Conservation (phyloP, 768 basidiomycete species). For the Lentinula boryana region DNA sequence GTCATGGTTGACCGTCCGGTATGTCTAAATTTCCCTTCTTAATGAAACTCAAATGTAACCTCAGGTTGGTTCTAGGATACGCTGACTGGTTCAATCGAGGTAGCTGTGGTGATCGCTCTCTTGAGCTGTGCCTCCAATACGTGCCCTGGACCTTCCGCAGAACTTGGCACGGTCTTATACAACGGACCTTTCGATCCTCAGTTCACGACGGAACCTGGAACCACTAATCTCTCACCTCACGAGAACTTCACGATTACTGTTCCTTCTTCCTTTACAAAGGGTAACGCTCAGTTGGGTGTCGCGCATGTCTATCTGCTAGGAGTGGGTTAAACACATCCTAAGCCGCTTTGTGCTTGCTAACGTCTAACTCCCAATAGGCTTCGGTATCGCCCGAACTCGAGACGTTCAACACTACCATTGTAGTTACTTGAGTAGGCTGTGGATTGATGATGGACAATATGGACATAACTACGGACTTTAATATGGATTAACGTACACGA, state of each 20-base stretch:
- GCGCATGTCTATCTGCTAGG: slow-evolving; percentile 25
- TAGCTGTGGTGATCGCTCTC: slow-evolving; percentile 23
- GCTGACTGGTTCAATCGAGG: slow-evolving; percentile 21
- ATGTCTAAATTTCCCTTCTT: slow-evolving; percentile 10
- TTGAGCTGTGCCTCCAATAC: slow-evolving; percentile 12
- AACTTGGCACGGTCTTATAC: slow-evolving; percentile 28
- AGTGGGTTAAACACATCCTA: slow-evolving; percentile 18
- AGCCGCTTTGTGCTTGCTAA: neutral
- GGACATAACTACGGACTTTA: neutral
- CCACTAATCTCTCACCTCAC: slow-evolving; percentile 18
- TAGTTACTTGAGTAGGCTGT: neutral
- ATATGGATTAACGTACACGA: too few relatives aligned
- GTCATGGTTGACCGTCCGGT: slow-evolving; percentile 47
- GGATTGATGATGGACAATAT: neutral
- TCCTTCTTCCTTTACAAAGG: slow-evolving; percentile 15
- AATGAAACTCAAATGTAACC: neutral
- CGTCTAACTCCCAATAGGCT: neutral
- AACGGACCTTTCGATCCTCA: slow-evolving; percentile 24
- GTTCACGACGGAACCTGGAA: neutral
- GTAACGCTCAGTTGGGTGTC: slow-evolving; percentile 23
- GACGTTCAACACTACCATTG: slow-evolving; percentile 3
- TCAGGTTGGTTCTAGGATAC: neutral
- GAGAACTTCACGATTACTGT: slow-evolving; percentile 33
- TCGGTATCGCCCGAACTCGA: neutral
- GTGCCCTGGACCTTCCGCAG: slow-evolving; percentile 1